Percentiles rank a stretch among this genome's conserved stretches.
Evolutionary conservation across 345 rosid species (phyloP).

Genomic region (Salix dunnii): DNA sequence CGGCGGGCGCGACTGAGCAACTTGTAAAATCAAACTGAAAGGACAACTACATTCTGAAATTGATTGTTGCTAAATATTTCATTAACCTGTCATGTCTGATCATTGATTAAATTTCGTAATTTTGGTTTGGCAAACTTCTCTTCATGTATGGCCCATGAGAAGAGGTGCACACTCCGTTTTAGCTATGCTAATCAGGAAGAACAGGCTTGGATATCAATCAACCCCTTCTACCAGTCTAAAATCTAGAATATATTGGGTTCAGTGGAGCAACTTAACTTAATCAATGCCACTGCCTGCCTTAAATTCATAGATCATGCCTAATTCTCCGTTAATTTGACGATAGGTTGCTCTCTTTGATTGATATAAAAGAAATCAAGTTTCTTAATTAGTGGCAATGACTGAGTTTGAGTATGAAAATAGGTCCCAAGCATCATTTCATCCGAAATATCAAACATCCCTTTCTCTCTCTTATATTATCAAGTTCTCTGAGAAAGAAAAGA

Average conservation of each 20-base stretch:
- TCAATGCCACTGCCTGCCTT: background rate
- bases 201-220: background rate
- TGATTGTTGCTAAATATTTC: background rate
- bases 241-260: background rate
- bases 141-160: background rate
- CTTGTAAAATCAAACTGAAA: constrained; percentile 11
- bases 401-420: background rate
- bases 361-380: too few species aligned
- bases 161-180: background rate
- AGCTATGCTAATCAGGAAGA: background rate
- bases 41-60: background rate
- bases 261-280: background rate
- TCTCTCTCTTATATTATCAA: too few species aligned
- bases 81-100: background rate
- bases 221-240: background rate
- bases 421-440: too few species aligned
- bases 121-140: background rate
- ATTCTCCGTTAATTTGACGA: too few species aligned
- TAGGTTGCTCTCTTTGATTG: background rate
- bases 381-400: background rate
- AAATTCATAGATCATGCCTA: background rate
- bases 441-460: too few species aligned
- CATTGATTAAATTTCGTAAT: background rate
- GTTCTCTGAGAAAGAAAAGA: background rate
- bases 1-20: constrained; percentile 40